Conservation (phyloP, 73 alveolate genomes). For the Paramecium tetraurelia region DNA sequence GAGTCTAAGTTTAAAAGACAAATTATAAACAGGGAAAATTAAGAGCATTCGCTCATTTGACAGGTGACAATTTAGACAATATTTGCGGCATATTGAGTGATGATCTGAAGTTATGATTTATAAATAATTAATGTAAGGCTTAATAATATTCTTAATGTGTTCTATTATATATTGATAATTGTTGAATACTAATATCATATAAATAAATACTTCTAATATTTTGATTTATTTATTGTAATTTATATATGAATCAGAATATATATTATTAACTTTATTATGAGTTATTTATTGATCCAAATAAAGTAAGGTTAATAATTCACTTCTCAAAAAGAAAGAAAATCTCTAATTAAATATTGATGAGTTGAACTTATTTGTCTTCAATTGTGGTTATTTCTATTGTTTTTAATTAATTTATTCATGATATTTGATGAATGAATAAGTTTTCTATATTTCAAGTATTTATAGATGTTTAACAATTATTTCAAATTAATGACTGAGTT, state of each 20-base stretch:
- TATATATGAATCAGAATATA: neutral
- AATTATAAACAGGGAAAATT: constrained; percentile 22
- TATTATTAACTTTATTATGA: neutral
- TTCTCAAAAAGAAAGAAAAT: neutral
- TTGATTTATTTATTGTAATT: too few species aligned
- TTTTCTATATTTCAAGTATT: too few species aligned
- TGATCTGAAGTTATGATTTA: constrained; percentile 33
- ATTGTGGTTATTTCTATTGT: neutral
- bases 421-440: too few species aligned
- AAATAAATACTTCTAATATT: too few species aligned
- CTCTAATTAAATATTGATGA: neutral
- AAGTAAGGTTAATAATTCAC: neutral
- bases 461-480: too few species aligned
- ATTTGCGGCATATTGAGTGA: constrained; percentile 26
- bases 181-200: too few species aligned
- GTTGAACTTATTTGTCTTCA: neutral
- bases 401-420: too few species aligned
- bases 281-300: too few species aligned
- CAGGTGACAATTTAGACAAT: constrained; percentile 11
- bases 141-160: neutral
- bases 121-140: neutral
- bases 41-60: neutral
- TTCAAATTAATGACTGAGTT: too few species aligned
- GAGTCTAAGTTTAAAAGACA: constrained; percentile 13
- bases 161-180: too few species aligned